A percentile compares a stretch with the other conserved stretches of the same genome.
Evolutionary conservation across 148 eudicot species (phyloP).

Genomic region (Pharnaceum exiguum): DNA sequence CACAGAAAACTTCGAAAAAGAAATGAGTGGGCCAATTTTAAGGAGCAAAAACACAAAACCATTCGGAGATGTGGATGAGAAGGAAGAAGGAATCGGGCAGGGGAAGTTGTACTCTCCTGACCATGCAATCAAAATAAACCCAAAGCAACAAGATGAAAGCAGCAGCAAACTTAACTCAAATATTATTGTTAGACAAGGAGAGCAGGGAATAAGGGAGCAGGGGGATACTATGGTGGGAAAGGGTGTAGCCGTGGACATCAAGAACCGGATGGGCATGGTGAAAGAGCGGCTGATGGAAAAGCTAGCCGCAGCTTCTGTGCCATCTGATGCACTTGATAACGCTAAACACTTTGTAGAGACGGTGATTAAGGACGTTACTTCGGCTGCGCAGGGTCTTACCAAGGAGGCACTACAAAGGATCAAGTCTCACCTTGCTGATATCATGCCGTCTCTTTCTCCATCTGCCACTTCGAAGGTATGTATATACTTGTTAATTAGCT

Average conservation of each 20-base stretch:
- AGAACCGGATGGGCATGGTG: conserved; percentile 7
- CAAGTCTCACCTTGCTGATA: conserved; percentile 24
- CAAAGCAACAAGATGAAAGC: not conserved
- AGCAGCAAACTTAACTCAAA: not conserved
- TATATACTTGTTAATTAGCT: too few relatives aligned
- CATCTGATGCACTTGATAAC: conserved; percentile 18
- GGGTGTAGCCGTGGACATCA: conserved; percentile 33
- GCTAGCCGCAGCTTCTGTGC: conserved; percentile 17
- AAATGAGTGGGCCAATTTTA: too few relatives aligned
- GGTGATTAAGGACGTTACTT: conserved; percentile 17
- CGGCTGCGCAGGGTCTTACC: conserved; percentile 26
- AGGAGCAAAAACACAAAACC: too few relatives aligned
- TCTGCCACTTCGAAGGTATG: conserved; percentile 24
- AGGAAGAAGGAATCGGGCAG: conserved; percentile 10
- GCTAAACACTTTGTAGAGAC: conserved; percentile 17
- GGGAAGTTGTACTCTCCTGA: conserved; percentile 17
- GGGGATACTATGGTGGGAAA: conserved; percentile 5
- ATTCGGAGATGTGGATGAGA: conserved; percentile 18
- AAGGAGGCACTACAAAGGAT: conserved; percentile 27
- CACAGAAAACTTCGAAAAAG: too few relatives aligned
- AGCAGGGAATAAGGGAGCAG: not conserved
- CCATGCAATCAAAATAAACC: conserved; percentile 18
- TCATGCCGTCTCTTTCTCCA: conserved; percentile 28
- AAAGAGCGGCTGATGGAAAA: conserved; percentile 24
- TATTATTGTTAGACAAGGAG: not conserved